Conservation (phyloP, 768 basidiomycete species). For the Lyophyllum decastes region DNA sequence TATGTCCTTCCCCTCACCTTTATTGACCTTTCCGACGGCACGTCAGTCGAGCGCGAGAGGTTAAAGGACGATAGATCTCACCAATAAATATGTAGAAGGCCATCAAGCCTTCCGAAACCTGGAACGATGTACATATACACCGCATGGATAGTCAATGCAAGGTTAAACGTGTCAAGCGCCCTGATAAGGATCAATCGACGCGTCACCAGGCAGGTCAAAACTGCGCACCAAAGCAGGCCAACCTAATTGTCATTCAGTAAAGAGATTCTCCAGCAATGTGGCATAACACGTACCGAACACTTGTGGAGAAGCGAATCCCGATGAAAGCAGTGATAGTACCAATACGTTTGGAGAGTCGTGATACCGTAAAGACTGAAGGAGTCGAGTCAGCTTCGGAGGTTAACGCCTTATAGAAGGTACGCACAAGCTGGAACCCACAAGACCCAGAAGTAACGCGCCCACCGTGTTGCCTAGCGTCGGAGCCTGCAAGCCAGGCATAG, state of each 20-base stretch:
- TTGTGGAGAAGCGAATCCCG: slow-evolving; percentile 38
- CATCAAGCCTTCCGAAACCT: slow-evolving; percentile 23
- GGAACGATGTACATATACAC: slow-evolving; percentile 28
- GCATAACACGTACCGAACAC: slow-evolving; percentile 28
- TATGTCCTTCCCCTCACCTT: slow-evolving; percentile 16
- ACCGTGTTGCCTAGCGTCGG: slow-evolving; percentile 40
- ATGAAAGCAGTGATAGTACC: slow-evolving; percentile 40
- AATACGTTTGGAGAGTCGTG: slow-evolving; percentile 38
- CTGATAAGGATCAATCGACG: slow-evolving; percentile 9
- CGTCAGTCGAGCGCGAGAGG: neutral
- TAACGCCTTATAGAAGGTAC: slow-evolving; percentile 7
- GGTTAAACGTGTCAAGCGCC: slow-evolving; percentile 28
- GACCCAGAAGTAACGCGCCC: slow-evolving; percentile 37
- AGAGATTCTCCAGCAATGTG: neutral
- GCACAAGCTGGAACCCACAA: slow-evolving; percentile 35
- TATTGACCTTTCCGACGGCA: slow-evolving; percentile 20
- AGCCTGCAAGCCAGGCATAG: slow-evolving; percentile 25
- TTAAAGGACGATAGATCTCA: neutral
- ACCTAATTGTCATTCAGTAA: slow-evolving; percentile 22
- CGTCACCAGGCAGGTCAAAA: neutral
- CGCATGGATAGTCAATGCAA: slow-evolving; percentile 27
- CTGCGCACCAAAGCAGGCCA: slow-evolving; percentile 32
- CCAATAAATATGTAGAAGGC: slow-evolving; percentile 14
- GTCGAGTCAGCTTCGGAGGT: neutral
- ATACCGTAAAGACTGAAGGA: slow-evolving; percentile 37